Conservation (phyloP, 495 filamentous ascomycete genomes). For the Poronia punctata region DNA sequence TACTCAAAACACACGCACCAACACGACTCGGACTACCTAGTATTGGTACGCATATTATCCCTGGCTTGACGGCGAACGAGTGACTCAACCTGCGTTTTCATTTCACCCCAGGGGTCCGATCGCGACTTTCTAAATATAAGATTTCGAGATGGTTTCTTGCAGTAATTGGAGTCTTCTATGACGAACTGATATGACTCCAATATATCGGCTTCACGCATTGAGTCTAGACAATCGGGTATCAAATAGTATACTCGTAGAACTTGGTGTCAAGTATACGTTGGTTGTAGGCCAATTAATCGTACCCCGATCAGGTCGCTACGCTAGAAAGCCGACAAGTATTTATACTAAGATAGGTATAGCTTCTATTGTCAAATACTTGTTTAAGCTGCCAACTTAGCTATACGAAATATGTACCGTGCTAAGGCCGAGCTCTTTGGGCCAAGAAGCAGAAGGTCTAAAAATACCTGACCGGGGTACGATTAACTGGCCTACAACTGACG, state of each 20-base stretch:
- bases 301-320: no score
- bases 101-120: slow-evolving; percentile 10
- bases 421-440: no score
- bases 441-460: no score
- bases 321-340: no score
- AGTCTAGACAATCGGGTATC: background rate
- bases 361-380: no score
- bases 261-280: slow-evolving; percentile 18
- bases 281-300: no score
- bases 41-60: slow-evolving; percentile 14
- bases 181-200: slow-evolving; percentile 19
- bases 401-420: no score
- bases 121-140: slow-evolving; percentile 12
- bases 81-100: slow-evolving; percentile 6
- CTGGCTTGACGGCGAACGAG: slow-evolving; percentile 3
- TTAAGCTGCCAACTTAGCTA: no score
- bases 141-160: slow-evolving; percentile 9
- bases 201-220: slow-evolving; percentile 2
- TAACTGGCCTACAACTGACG: no score
- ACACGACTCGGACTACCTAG: slow-evolving; percentile 12
- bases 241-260: slow-evolving; percentile 9
- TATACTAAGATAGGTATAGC: no score
- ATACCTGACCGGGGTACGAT: no score
- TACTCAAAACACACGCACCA: no score
- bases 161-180: slow-evolving; percentile 14